A percentile compares a stretch with the other conserved stretches of the same genome.
phyloP scores from a whole-genome alignment of 1,284 basidiomycete genomes.

The Cutaneotrichosporon sp. region DNA sequence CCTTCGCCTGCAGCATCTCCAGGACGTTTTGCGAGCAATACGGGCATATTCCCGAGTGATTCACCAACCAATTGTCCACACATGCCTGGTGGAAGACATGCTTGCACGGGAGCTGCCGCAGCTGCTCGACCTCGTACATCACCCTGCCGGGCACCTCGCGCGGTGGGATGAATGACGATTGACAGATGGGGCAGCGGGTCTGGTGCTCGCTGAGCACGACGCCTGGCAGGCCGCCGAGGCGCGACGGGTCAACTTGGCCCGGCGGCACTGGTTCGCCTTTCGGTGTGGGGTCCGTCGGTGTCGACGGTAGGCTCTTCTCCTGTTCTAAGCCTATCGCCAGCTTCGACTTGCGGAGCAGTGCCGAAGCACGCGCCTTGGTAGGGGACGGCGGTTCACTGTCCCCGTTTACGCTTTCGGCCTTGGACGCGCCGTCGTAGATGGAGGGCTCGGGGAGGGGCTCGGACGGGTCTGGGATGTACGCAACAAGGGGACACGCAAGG shows the following conservation, averaged over 20 bases:
- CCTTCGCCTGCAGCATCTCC: conserved; percentile 7
- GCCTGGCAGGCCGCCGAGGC: conserved; percentile 19
- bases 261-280: conserved; percentile 6
- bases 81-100: conserved; percentile 40
- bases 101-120: conserved; percentile 31
- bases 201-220: conserved; percentile 22
- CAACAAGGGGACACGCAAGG: conserved; percentile 19
- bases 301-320: background rate
- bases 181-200: conserved; percentile 37
- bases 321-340: background rate
- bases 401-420: background rate
- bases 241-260: conserved; percentile 8
- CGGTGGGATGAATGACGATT: conserved; percentile 27
- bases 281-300: background rate
- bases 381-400: background rate
- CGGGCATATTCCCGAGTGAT: conserved; percentile 33
- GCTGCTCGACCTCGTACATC: conserved; percentile 23
- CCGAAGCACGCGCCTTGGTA: background rate
- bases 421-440: conserved; percentile 1
- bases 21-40: conserved; percentile 33
- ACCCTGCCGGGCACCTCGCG: conserved; percentile 18
- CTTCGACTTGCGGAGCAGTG: background rate
- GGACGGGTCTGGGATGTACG: conserved; percentile 25
- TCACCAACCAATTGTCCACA: conserved; percentile 37
- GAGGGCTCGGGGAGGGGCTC: conserved; percentile 11